Evolutionary conservation across 495 filamentous ascomycete species (phyloP).

Genomic region (Evansstolkia leycettana): DNA sequence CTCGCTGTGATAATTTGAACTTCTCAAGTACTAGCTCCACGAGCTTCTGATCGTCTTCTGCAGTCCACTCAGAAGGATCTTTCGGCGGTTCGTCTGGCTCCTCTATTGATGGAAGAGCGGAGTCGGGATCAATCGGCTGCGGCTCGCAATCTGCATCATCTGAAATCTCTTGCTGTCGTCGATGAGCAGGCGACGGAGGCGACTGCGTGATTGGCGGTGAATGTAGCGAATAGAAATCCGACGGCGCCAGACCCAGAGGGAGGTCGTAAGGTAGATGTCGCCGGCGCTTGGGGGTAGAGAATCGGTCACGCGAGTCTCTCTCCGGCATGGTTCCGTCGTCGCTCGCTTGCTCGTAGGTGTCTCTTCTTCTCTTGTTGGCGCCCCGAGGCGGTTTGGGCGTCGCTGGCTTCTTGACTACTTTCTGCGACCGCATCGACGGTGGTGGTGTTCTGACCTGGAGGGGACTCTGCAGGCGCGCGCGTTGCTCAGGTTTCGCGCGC

Average conservation of each 20-base stretch:
- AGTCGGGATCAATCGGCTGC: conserved; percentile 17
- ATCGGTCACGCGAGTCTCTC: conserved; percentile 18
- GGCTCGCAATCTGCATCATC: conserved; percentile 4
- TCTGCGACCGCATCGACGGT: conserved; percentile 26
- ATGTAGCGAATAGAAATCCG: conserved; percentile 50
- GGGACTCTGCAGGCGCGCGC: conserved; percentile 38
- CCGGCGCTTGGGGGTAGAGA: conserved; percentile 56
- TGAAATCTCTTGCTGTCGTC: conserved; percentile 6
- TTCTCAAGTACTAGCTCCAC: conserved; percentile 67
- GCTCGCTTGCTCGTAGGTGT: conserved; percentile 38
- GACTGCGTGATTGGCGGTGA: conserved; percentile 29
- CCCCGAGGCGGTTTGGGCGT: conserved; percentile 33
- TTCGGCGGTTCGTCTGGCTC: conserved; percentile 12
- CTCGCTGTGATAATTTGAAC: conserved; percentile 54
- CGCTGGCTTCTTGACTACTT: conserved; percentile 6
- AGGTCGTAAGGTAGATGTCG: conserved; percentile 54
- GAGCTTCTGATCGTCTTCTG: conserved; percentile 57
- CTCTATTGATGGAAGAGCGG: conserved; percentile 30
- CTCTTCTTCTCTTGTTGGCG: conserved; percentile 51
- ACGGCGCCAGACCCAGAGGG: conserved; percentile 51
- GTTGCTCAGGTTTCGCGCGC: conserved; percentile 24
- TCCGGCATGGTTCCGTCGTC: conserved; percentile 18
- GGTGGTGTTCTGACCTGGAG: conserved; percentile 37
- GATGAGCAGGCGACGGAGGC: conserved; percentile 20
- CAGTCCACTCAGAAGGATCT: conserved; percentile 44